phyloP scores from a whole-genome alignment of 164 flowering plant genomes.

The Platanus orientalis region DNA sequence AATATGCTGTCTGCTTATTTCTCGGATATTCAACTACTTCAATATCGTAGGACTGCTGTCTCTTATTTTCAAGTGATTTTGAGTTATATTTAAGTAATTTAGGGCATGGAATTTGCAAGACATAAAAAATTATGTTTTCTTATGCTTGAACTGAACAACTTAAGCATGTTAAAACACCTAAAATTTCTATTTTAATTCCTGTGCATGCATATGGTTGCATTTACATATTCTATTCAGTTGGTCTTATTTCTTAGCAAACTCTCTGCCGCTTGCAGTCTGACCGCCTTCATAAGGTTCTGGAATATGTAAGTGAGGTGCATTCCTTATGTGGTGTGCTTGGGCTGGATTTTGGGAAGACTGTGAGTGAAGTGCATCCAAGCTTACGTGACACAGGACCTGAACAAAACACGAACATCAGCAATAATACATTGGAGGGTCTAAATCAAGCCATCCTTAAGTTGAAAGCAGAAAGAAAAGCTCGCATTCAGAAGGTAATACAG shows the following conservation, averaged over 20 bases:
- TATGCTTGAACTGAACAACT: too few species aligned
- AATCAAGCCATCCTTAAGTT: conserved; percentile 52
- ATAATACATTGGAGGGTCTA: conserved; percentile 67
- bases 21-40: too few species aligned
- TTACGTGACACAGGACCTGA: conserved; percentile 47
- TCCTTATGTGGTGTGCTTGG: conserved; percentile 73
- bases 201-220: too few species aligned
- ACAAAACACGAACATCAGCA: conserved; percentile 67
- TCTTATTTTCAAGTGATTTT: too few species aligned
- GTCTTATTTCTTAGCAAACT: neutral
- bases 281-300: conserved; percentile 72
- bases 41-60: too few species aligned
- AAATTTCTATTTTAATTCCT: too few species aligned
- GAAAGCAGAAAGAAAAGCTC: conserved; percentile 57
- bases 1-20: too few species aligned
- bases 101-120: too few species aligned
- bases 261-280: conserved; percentile 58
- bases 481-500: conserved; percentile 61
- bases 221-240: too few species aligned
- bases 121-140: too few species aligned
- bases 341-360: conserved; percentile 74
- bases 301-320: conserved; percentile 83
- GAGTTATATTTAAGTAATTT: too few species aligned
- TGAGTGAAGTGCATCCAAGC: conserved; percentile 89
- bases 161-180: too few species aligned